Conservation (phyloP, 169 alveolate species). For the Eimeria maxima region DNA sequence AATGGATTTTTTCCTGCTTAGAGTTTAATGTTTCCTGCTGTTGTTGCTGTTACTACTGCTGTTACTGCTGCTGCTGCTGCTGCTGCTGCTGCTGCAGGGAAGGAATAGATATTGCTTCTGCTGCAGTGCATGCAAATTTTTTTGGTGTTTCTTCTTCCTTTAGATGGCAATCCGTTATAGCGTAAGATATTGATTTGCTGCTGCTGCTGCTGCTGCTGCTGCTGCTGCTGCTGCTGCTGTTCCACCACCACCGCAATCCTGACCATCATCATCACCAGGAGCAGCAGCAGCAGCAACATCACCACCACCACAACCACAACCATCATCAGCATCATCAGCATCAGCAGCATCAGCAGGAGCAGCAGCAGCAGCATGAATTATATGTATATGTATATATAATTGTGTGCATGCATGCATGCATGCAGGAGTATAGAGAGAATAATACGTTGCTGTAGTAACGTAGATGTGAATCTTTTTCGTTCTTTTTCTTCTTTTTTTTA, state of each 20-base stretch:
- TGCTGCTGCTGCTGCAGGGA: constrained; percentile 60
- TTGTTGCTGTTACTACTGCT: neutral
- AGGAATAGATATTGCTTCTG: too few relatives aligned
- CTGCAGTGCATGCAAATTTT: constrained; percentile 9
- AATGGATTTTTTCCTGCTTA: neutral
- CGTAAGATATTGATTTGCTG: constrained; percentile 8
- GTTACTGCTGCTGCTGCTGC: neutral
- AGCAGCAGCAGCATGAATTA: neutral
- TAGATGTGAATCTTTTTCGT: neutral
- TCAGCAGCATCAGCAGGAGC: neutral
- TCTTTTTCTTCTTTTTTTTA: neutral
- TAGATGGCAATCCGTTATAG: too few relatives aligned
- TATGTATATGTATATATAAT: neutral
- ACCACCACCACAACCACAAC: neutral
- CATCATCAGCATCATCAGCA: neutral
- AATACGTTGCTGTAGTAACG: constrained; percentile 28
- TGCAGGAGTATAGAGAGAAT: too few relatives aligned
- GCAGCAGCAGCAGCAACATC: neutral
- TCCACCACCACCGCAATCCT: too few relatives aligned
- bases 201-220: constrained; percentile 26
- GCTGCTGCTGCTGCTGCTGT: constrained; percentile 14
- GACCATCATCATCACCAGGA: neutral
- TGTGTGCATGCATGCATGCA: constrained; percentile 6
- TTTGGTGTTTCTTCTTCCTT: constrained; percentile 1
- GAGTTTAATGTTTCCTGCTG: neutral